Percentiles rank a stretch among this genome's conserved stretches.
These are phyloP conservation scores for Amanita rubescens DNA, from an alignment of 768 basidiomycete genomes.

Conservation along the genomic window DNA sequence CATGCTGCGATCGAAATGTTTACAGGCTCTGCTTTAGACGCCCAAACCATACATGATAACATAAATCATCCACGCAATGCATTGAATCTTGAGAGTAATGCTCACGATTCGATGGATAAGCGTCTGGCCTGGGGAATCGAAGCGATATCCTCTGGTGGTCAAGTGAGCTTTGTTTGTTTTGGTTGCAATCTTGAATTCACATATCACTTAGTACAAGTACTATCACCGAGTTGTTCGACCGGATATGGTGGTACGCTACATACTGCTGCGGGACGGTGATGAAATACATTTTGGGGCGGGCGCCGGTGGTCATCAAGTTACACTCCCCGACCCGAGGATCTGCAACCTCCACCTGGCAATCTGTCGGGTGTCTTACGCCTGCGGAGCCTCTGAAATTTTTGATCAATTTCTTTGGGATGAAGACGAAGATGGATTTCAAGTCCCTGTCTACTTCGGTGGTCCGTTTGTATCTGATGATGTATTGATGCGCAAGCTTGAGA, in stretches of 20 bases:
- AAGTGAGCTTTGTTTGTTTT: background rate
- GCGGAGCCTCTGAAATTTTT: conserved; percentile 6
- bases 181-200: background rate
- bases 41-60: background rate
- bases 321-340: conserved; percentile 4
- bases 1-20: conserved; percentile 3
- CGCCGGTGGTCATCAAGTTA: background rate
- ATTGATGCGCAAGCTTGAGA: conserved; percentile 1
- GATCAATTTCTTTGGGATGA: conserved; percentile 8
- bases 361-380: background rate
- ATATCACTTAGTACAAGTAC: background rate
- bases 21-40: background rate
- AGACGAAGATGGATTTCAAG: conserved; percentile 5
- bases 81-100: background rate
- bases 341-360: conserved; percentile 9
- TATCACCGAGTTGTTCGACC: background rate
- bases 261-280: background rate
- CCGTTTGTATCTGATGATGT: background rate
- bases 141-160: background rate
- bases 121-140: background rate
- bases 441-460: conserved; percentile 5
- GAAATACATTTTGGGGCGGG: conserved; percentile 7
- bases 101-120: background rate
- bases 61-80: conserved; percentile 6
- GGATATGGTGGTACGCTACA: background rate